A percentile compares a stretch with the other conserved stretches of the same genome.
Evolutionary conservation across 225 moss, liverwort and hornwort species (phyloP).

Genomic region (Bryum argenteum): DNA sequence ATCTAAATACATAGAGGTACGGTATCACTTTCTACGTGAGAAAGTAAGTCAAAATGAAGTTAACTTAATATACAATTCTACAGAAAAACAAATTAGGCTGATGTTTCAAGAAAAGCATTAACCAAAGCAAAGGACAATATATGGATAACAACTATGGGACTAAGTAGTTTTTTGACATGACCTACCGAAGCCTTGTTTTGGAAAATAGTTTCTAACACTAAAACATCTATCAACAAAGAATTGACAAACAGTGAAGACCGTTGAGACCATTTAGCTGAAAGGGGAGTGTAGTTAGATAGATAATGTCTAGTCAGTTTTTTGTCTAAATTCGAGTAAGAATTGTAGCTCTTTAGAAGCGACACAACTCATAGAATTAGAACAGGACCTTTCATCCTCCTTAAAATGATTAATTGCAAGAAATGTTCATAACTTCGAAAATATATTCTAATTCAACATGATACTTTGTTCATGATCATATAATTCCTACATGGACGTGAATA

Average conservation of each 20-base stretch:
- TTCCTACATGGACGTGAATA: too few relatives aligned
- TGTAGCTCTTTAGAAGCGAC: not conserved
- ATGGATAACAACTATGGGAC: not conserved
- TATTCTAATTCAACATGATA: too few relatives aligned
- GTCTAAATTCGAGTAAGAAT: not conserved
- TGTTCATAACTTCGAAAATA: too few relatives aligned
- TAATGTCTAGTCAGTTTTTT: not conserved
- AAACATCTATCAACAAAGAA: too few relatives aligned
- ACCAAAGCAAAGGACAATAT: not conserved
- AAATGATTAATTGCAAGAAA: too few relatives aligned
- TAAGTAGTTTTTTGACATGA: not conserved
- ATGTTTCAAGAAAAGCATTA: not conserved
- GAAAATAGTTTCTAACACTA: too few relatives aligned
- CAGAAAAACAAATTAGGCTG: not conserved
- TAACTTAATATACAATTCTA: not conserved
- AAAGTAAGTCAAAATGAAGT: not conserved
- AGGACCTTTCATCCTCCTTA: not conserved
- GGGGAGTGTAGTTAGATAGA: too few relatives aligned
- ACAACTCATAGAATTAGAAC: not conserved
- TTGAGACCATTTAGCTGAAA: too few relatives aligned
- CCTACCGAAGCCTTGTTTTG: too few relatives aligned
- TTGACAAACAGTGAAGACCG: too few relatives aligned
- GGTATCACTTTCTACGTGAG: not conserved
- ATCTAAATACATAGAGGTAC: too few relatives aligned
- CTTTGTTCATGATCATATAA: too few relatives aligned